phyloP scores from a whole-genome alignment of 108 stramenopile genomes.

The Fragilaria radians region DNA sequence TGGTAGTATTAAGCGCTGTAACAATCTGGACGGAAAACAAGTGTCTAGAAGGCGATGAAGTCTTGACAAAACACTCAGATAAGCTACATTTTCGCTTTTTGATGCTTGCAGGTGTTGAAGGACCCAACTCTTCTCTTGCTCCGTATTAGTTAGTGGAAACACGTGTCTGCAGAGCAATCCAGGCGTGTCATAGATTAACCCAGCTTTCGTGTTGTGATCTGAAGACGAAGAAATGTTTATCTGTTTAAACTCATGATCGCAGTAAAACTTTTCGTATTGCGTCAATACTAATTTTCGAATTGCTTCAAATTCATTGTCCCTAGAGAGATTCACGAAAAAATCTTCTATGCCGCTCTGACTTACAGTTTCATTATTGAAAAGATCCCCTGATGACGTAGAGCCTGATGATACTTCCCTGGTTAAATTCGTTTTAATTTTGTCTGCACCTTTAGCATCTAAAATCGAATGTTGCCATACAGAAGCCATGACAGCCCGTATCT shows the following conservation, averaged over 20 bases:
- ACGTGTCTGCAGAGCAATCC: slow-evolving; percentile 30
- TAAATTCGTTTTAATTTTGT: slow-evolving; percentile 10
- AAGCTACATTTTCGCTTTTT: too few species aligned
- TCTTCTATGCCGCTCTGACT: slow-evolving; percentile 14
- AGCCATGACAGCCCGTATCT: slow-evolving; percentile 28
- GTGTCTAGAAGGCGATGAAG: slow-evolving; percentile 40
- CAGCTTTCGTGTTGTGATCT: neutral
- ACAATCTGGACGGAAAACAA: slow-evolving; percentile 45
- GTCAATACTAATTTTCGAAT: slow-evolving; percentile 16
- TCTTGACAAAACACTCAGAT: too few species aligned
- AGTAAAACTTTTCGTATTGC: slow-evolving; percentile 42
- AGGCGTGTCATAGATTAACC: slow-evolving; percentile 4
- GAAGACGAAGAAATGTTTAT: neutral
- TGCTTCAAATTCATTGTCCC: slow-evolving; percentile 27
- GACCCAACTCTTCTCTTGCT: slow-evolving; percentile 47
- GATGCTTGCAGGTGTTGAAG: slow-evolving; percentile 31
- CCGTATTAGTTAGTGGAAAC: slow-evolving; percentile 32
- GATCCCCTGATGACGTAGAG: neutral
- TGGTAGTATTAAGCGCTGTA: slow-evolving; percentile 39
- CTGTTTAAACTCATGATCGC: neutral
- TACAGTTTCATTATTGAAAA: slow-evolving; percentile 5
- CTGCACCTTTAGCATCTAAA: slow-evolving; percentile 7
- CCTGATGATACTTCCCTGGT: slow-evolving; percentile 10
- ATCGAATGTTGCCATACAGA: slow-evolving; percentile 34
- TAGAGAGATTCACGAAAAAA: slow-evolving; percentile 38